Conservation (phyloP, 164 flowering plant genomes). For the Vitis labrusca region DNA sequence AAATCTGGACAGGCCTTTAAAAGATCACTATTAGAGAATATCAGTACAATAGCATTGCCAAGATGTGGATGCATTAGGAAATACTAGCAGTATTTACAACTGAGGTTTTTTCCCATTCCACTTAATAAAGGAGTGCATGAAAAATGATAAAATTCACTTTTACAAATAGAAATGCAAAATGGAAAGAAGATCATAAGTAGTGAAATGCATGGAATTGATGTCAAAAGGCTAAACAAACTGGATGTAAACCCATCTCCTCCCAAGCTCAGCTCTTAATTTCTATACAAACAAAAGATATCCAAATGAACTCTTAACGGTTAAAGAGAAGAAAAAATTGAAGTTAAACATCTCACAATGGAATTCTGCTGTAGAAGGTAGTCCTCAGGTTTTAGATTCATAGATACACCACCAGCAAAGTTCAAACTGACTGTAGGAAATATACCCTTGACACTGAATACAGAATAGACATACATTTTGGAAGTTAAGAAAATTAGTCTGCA, state of each 20-base stretch:
- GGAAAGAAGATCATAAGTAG: no score
- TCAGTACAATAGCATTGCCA: no score
- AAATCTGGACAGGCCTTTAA: no score
- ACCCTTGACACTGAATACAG: slow-evolving; percentile 47
- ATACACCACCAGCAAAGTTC: slow-evolving; percentile 80
- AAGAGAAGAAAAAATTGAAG: not conserved
- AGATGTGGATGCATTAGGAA: no score
- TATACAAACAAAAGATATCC: not conserved
- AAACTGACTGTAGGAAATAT: slow-evolving; percentile 75
- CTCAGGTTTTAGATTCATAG: slow-evolving; percentile 69
- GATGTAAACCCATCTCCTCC: not conserved
- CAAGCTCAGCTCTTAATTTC: not conserved
- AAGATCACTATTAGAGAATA: no score
- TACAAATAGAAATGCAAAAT: not conserved
- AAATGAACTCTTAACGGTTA: no score
- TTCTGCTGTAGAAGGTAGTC: slow-evolving; percentile 77
- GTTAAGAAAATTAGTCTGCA: not conserved
- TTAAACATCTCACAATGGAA: slow-evolving; percentile 52
- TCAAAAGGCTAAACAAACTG: not conserved
- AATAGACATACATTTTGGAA: slow-evolving; percentile 8
- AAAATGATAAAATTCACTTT: not conserved
- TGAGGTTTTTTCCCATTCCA: no score
- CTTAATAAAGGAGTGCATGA: no score
- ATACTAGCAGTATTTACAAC: no score
- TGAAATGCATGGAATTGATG: not conserved